Conservation (phyloP, 1,284 basidiomycete species). For the Ustilago nuda region DNA sequence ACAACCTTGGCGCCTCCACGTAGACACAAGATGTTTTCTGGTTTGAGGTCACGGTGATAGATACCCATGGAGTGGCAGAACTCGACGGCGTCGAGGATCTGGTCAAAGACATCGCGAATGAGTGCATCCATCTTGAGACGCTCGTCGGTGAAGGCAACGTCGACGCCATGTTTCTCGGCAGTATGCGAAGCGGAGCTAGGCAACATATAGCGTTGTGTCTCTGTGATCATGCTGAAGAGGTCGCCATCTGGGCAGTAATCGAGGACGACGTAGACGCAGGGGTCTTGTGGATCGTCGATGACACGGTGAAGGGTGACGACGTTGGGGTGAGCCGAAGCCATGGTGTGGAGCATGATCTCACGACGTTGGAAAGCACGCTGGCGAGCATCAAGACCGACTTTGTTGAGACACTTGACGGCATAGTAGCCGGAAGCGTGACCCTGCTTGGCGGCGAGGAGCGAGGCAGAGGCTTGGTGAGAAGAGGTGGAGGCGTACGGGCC, state of each 20-base stretch:
- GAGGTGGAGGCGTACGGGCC: slow-evolving; percentile 54
- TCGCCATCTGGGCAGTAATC: slow-evolving; percentile 86
- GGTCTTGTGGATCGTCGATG: slow-evolving; percentile 75
- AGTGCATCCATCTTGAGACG: slow-evolving; percentile 59
- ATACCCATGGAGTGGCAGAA: slow-evolving; percentile 80
- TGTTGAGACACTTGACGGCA: slow-evolving; percentile 88
- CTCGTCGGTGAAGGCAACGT: slow-evolving; percentile 49
- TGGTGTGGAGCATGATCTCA: slow-evolving; percentile 76
- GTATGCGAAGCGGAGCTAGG: slow-evolving; percentile 29
- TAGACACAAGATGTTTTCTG: slow-evolving; percentile 94
- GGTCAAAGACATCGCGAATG: slow-evolving; percentile 66
- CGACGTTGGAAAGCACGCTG: slow-evolving; percentile 82
- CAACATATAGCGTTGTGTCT: slow-evolving; percentile 76
- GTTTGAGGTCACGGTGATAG: slow-evolving; percentile 97
- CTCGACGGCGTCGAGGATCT: slow-evolving; percentile 89
- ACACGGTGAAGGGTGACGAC: slow-evolving; percentile 91
- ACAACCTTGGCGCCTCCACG: slow-evolving; percentile 80
- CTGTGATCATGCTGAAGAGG: slow-evolving; percentile 82
- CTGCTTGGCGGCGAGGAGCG: slow-evolving; percentile 50
- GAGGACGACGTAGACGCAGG: slow-evolving; percentile 76
- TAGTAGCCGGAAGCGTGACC: slow-evolving; percentile 70
- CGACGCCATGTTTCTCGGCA: slow-evolving; percentile 42
- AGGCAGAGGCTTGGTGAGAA: slow-evolving; percentile 35
- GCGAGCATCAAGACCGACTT: slow-evolving; percentile 76
- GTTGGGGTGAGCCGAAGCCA: slow-evolving; percentile 80